Base-by-base conservation (phyloP, 768 basidiomycete genomes). In the Podaxis carcinomalis region DNA sequence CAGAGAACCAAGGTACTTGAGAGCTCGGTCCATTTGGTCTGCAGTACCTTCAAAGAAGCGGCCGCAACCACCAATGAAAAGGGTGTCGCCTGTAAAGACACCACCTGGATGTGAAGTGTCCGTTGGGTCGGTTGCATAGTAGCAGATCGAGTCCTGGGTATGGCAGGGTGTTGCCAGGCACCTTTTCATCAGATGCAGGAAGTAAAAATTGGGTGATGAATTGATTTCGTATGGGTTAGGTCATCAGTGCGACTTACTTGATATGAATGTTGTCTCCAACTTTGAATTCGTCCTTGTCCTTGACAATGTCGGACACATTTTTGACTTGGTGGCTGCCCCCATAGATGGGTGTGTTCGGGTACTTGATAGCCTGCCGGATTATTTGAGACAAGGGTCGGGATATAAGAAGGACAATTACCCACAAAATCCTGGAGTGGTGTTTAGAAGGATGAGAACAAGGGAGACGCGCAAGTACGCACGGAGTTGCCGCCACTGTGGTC, bases 131-230 rank as follows among this genome's bases (percentile, higher is more conserved):
- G 89, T 92, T 57, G 87, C 82, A 70, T 90, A 82, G 78, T 87
- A 98, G 78, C 92, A 97, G 67, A 96, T 95, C 14, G 95, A 97
- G 74, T 98, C 96, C 70, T 92, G 91, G 2, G 96, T 98, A 72
- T 98, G 96, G 74, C 94, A 95, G 1, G 94, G 92, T 0, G 92
- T 95, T 25, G 91, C 88, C 23, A 94, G 75, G 73, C 90, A 92
- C 71, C 92, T 91, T 62, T 27, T 23, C 10, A 49, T 7, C 32
- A 42, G 40, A 19, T 42, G 9, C 40, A 14, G 14, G 40, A 11
- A 42, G 40, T n/a, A 19, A 42, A 42, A 3, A n/a, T 13, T 50
- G 25, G 28, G 40, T 36, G 21, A 44, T 51, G 32, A 13, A 49
- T 47, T 63, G 27, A 50, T 56, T 47, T 14, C 46, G 57, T 62